Conservation (phyloP, 163 green algal species). For the Smithsoniella earleae region DNA sequence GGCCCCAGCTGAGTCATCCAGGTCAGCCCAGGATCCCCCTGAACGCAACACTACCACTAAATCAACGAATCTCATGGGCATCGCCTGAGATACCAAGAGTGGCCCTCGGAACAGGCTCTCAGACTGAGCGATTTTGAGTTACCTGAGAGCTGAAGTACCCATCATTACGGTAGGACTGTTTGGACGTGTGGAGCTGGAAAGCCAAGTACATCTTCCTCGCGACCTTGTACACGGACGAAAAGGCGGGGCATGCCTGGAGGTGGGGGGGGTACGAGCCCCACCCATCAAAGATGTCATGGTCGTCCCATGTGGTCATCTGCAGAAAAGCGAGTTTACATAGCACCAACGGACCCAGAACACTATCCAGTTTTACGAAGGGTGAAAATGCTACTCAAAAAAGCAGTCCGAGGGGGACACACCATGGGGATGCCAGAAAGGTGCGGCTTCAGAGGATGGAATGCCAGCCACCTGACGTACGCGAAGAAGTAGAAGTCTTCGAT, state of each 20-base stretch:
- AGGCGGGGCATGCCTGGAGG: conserved; percentile 4
- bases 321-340: too few species aligned
- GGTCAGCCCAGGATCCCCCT: background rate
- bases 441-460: background rate
- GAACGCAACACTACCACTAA: too few species aligned
- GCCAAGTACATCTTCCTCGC: conserved; percentile 20
- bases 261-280: conserved; percentile 16
- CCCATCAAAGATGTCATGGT: conserved; percentile 31
- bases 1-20: conserved; percentile 28
- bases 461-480: conserved; percentile 25
- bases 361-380: too few species aligned
- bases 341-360: too few species aligned
- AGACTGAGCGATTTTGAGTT: too few species aligned
- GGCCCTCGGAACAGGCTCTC: too few species aligned
- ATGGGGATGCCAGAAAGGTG: background rate
- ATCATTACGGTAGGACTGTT: background rate
- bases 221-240: background rate
- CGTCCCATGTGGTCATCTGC: conserved; percentile 25
- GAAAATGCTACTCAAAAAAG: too few species aligned
- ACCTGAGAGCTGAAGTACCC: conserved; percentile 13
- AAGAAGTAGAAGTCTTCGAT: conserved; percentile 29
- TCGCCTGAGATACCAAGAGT: too few species aligned
- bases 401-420: background rate
- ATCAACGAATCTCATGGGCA: too few species aligned
- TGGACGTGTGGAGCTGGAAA: conserved; percentile 14